A percentile compares a stretch with the other conserved stretches of the same genome.
Evolutionary conservation across 805 yeast genomes (phyloP).

Genomic region (Saturnispora halmiae): DNA sequence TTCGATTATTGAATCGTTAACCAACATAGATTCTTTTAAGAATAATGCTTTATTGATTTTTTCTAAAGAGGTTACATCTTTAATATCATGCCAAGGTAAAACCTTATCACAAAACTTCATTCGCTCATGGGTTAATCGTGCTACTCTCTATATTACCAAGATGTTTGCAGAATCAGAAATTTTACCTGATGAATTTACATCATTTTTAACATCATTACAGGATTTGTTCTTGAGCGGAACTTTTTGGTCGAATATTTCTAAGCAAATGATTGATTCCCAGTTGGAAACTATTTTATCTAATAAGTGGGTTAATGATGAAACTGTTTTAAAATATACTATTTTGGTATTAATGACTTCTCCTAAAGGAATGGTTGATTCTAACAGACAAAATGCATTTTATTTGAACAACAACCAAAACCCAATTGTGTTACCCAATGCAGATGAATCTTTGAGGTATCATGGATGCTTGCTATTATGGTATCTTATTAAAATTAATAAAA

Average conservation of each 20-base stretch:
- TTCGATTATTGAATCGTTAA: not conserved
- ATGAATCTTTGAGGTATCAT: conserved; percentile 27
- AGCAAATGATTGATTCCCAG: conserved; percentile 48
- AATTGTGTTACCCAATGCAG: conserved; percentile 24
- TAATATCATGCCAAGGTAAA: not conserved
- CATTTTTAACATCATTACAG: conserved; percentile 28
- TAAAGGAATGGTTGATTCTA: conserved; percentile 32
- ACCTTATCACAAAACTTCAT: conserved; percentile 18
- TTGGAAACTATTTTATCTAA: conserved; percentile 48
- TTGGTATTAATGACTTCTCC: conserved; percentile 32
- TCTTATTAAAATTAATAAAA: conserved; percentile 41
- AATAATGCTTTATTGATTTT: conserved; percentile 26
- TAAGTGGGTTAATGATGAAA: conserved; percentile 36
- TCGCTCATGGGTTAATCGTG: conserved; percentile 47
- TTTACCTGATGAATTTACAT: conserved; percentile 24
- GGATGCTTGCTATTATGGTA: conserved; percentile 39
- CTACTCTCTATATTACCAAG: conserved; percentile 53
- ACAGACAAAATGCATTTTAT: conserved; percentile 54
- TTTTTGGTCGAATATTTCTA: conserved; percentile 36
- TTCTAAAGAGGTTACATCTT: conserved; percentile 19
- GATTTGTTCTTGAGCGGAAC: conserved; percentile 24
- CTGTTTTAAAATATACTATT: conserved; percentile 39
- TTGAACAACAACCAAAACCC: conserved; percentile 41
- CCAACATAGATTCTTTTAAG: conserved; percentile 23
- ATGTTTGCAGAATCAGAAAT: conserved; percentile 44